Percentiles rank a stretch among this genome's conserved stretches.
Conservation (phyloP, 2,329 filamentous ascomycete genomes). For the Trichoderma sp. region DNA sequence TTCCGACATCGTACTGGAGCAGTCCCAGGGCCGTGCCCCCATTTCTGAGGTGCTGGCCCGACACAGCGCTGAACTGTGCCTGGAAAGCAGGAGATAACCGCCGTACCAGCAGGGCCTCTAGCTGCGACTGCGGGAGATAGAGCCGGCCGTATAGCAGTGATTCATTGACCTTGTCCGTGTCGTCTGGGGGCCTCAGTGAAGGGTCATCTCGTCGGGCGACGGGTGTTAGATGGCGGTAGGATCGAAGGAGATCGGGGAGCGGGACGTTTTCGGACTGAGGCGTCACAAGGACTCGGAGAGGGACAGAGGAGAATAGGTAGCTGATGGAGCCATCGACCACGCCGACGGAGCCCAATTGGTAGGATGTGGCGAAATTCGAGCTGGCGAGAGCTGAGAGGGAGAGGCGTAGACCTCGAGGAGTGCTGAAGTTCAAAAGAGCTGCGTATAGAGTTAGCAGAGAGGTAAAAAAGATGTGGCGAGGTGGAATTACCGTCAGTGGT, state of each 20-base stretch:
- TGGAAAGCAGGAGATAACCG: constrained; percentile 78
- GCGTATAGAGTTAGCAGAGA: not conserved
- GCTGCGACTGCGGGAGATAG: constrained; percentile 80
- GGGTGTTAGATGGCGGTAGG: constrained; percentile 78
- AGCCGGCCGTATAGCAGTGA: constrained; percentile 76
- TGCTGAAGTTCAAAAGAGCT: constrained; percentile 88
- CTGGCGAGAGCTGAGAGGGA: constrained; percentile 90
- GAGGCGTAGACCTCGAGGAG: constrained; percentile 80
- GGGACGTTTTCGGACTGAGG: constrained; percentile 75
- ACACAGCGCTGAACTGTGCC: constrained; percentile 78
- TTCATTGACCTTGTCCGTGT: constrained; percentile 46
- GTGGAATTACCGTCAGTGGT: constrained; percentile 70
- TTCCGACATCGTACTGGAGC: constrained; percentile 81
- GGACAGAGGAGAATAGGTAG: constrained; percentile 90
- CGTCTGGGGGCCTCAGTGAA: constrained; percentile 31
- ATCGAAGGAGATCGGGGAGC: constrained; percentile 75
- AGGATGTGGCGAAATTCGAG: constrained; percentile 91
- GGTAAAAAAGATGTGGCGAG: constrained; percentile 21
- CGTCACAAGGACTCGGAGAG: constrained; percentile 67
- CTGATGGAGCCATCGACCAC: constrained; percentile 96
- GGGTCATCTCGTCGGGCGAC: constrained; percentile 46
- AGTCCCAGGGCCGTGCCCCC: constrained; percentile 76
- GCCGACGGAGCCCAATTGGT: constrained; percentile 85
- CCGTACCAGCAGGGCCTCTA: constrained; percentile 84
- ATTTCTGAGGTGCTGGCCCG: constrained; percentile 70